Conservation (phyloP, 305 asterid species). For the Fraxinus floribunda region DNA sequence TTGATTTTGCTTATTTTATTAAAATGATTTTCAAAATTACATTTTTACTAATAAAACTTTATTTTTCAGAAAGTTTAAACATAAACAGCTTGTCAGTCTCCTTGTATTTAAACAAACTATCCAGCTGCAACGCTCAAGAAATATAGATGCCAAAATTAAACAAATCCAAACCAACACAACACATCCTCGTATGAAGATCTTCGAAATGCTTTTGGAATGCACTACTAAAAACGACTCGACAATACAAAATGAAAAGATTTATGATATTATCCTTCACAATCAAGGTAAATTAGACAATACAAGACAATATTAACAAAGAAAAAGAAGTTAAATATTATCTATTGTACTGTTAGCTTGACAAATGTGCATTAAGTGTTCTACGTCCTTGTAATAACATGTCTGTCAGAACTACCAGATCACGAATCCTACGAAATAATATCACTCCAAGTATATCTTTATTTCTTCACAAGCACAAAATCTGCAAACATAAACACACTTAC, state of each 20-base stretch:
- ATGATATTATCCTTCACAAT: neutral
- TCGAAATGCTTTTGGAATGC: too few relatives aligned
- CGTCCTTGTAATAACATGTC: neutral
- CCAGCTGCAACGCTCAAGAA: neutral
- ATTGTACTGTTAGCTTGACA: neutral
- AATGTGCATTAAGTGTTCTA: neutral
- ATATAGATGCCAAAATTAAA: too few relatives aligned
- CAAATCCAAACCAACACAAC: neutral
- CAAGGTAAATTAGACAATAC: neutral
- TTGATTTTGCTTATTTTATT: too few relatives aligned
- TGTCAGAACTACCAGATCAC: neutral
- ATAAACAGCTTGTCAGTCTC: neutral
- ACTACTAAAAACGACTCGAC: neutral
- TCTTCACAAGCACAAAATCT: neutral
- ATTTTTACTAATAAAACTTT: neutral
- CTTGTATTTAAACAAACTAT: neutral
- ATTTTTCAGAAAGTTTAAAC: neutral
- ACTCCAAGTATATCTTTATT: neutral
- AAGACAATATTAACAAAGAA: neutral
- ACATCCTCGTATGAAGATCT: neutral
- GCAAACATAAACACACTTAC: neutral
- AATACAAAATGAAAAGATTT: neutral
- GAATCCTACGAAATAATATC: neutral
- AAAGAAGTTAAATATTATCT: neutral
- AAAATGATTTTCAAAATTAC: neutral